Evolutionary conservation across 139 green algal genomes (phyloP).

Genomic region (Gonium pectorale): DNA sequence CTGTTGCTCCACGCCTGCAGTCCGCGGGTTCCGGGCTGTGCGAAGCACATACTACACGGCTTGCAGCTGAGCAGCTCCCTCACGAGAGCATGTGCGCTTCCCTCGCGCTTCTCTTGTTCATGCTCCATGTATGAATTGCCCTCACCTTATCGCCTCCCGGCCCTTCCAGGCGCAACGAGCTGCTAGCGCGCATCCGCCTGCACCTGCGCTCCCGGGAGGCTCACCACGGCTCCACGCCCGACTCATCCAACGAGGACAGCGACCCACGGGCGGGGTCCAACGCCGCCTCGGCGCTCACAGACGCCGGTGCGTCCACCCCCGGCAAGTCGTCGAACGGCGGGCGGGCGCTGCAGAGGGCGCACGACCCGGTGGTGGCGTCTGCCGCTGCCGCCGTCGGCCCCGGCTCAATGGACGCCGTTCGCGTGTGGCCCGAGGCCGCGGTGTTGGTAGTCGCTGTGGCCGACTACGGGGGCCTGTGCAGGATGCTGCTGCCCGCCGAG

Average conservation of each 20-base stretch:
- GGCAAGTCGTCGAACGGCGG: neutral
- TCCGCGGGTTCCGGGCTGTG: no score
- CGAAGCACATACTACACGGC: no score
- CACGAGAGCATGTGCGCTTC: no score
- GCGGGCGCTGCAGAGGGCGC: neutral
- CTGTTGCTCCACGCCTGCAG: no score
- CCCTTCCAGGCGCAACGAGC: slow-evolving; percentile 50
- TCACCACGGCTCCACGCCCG: neutral
- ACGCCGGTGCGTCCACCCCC: neutral
- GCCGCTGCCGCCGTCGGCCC: neutral
- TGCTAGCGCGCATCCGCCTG: slow-evolving; percentile 65
- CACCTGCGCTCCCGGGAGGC: slow-evolving; percentile 55
- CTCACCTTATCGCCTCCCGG: no score
- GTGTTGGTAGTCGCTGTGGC: slow-evolving; percentile 32
- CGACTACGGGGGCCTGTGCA: slow-evolving; percentile 31
- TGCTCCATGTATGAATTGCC: no score
- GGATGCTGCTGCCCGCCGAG: slow-evolving; percentile 28
- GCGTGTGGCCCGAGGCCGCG: neutral
- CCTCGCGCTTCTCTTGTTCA: no score
- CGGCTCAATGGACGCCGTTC: neutral
- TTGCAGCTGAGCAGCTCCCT: no score
- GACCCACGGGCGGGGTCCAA: neutral
- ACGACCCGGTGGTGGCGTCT: neutral
- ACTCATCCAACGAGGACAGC: neutral
- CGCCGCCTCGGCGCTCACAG: neutral